Base-by-base conservation (phyloP, 306 rosid species). In the Vicia sativa region DNA sequence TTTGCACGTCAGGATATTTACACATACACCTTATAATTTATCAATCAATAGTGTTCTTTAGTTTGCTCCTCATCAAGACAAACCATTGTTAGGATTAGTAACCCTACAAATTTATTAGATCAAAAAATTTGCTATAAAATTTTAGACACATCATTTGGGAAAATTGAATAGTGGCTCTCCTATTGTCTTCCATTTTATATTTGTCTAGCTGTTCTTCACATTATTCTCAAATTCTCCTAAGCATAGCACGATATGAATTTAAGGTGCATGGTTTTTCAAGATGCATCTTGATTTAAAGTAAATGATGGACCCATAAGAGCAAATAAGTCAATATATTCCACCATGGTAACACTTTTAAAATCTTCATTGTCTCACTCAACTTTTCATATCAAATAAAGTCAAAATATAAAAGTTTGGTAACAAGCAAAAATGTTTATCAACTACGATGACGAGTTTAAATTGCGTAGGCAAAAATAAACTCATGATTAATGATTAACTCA, bases 241-340 rank as follows among this genome's bases (percentile, higher is more conserved):
- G 13, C 6, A 50, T 11, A 50, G 65, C 9, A 74, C 7, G 23
- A 70, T 56, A 23, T 37, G 48, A 58, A 42, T 42, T 35, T 19
- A 7, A 54, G n/a, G 63, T 26, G 52, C 14, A 52, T 34, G 50
- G 68, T 62, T 59, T 72, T 50, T 53, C 59, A 79, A 68, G 72
- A 72, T 60, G 43, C 59, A 64, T 52, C 64, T 52, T 74, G 75
- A 61, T 2, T 44, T 61, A 50, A 62, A 53, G 76, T 61, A 67
- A 67, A 11, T 28, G 68, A 76, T 67, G 79, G 84, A 68, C 76
- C 79, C 74, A 68, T 23, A 0, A 7, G 46, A 72, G 61, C 81
- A 73, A 81, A 15, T 26, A 70, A 64, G 82, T 77, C 74, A 77
- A 81, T 43, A 7, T 64, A 28, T 64, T 18, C 60, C 71, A 59